These are phyloP conservation scores for Neolentinus lepideus DNA, from an alignment of 1,284 basidiomycete species.

Conservation along the genomic window DNA sequence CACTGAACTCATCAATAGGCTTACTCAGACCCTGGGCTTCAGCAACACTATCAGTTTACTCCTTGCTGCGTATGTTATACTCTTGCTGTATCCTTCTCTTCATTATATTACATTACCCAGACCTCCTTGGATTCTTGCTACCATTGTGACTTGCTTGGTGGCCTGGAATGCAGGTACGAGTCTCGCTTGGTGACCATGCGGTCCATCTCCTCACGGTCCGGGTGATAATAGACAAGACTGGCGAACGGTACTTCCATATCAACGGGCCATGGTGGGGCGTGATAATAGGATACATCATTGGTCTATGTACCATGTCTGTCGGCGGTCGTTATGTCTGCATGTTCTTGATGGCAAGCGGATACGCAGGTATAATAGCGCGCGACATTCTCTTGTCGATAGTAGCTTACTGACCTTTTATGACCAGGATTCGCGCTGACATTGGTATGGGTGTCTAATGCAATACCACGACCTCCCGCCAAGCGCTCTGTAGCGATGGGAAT, in stretches of 20 bases:
- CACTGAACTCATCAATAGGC: constrained; percentile 23
- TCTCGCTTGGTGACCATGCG: constrained; percentile 3
- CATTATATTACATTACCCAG: constrained; percentile 21
- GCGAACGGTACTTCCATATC: constrained; percentile 67
- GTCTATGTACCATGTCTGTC: constrained; percentile 43
- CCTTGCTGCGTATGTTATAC: constrained; percentile 48
- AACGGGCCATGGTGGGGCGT: constrained; percentile 52
- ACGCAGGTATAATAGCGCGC: constrained; percentile 39
- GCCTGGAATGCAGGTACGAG: constrained; percentile 59
- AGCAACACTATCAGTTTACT: constrained; percentile 51
- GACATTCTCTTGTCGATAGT: no score
- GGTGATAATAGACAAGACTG: constrained; percentile 37
- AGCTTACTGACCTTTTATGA: not conserved
- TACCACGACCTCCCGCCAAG: constrained; percentile 59
- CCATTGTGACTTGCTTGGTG: constrained; percentile 47
- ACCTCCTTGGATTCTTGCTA: constrained; percentile 58
- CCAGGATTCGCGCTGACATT: constrained; percentile 51
- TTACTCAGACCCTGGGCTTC: constrained; percentile 63
- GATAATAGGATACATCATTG: constrained; percentile 58
- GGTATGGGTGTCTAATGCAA: constrained; percentile 56
- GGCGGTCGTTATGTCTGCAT: constrained; percentile 55
- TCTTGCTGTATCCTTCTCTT: constrained; percentile 8
- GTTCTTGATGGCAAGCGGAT: constrained; percentile 58
- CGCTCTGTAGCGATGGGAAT: constrained; percentile 39
- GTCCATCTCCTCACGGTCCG: not conserved